phyloP scores from a whole-genome alignment of 2,329 filamentous ascomycete genomes.

The Colletotrichum sublineola region DNA sequence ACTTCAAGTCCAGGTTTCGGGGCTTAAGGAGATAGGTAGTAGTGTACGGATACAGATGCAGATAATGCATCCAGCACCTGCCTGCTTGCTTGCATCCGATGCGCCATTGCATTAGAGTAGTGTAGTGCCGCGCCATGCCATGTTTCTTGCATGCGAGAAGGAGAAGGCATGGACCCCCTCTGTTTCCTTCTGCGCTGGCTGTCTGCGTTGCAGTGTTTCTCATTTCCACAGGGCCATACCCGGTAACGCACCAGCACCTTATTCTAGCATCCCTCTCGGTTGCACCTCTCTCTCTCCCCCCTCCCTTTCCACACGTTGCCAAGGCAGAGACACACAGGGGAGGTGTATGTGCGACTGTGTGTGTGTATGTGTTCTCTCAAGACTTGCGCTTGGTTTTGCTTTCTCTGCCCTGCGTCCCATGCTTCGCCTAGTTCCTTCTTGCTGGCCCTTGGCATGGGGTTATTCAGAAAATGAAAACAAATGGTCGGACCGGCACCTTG shows the following conservation, averaged over 20 bases:
- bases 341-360: not conserved
- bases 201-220: constrained; percentile 2
- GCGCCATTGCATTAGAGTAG: constrained; percentile 7
- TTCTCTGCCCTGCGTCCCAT: constrained; percentile 17
- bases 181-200: constrained; percentile 6
- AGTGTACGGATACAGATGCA: constrained; percentile 3
- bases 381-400: constrained; percentile 3
- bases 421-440: not conserved
- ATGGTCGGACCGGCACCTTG: constrained; percentile 7
- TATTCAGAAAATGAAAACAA: not conserved
- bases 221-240: constrained; percentile 20
- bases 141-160: not conserved
- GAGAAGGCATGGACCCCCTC: constrained; percentile 1
- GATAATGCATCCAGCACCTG: constrained; percentile 26
- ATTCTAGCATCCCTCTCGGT: constrained; percentile 8
- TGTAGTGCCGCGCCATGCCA: not conserved
- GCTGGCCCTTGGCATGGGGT: not conserved
- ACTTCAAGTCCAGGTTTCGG: no score
- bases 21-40: no score
- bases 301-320: constrained; percentile 17
- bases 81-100: constrained; percentile 19
- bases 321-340: constrained; percentile 10
- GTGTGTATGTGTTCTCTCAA: not conserved
- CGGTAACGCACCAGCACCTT: constrained; percentile 14
- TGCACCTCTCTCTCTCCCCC: not conserved